These are phyloP conservation scores for Trichoderma sp. DNA, from an alignment of 2,329 filamentous ascomycete genomes.

Conservation along the genomic window DNA sequence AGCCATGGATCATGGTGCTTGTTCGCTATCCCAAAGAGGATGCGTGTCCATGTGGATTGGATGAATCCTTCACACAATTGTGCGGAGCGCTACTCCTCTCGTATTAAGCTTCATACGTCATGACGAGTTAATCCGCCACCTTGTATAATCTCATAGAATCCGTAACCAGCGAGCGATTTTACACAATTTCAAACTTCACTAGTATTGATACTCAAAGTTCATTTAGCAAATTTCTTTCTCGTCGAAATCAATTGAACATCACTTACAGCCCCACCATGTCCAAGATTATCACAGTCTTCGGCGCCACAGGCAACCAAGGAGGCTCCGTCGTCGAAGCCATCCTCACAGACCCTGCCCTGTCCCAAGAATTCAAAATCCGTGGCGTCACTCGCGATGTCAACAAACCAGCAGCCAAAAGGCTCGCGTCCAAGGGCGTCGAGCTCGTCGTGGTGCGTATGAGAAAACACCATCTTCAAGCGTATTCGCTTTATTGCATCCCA, in stretches of 20 bases:
- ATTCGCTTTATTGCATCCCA: too few relatives aligned
- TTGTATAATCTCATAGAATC: not conserved
- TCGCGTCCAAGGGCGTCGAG: slow-evolving; percentile 42
- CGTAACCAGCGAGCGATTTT: not conserved
- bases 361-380: slow-evolving; percentile 43
- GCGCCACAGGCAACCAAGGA: slow-evolving; percentile 49
- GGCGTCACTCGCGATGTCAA: slow-evolving; percentile 46
- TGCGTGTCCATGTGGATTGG: not conserved
- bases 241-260: not conserved
- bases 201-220: not conserved
- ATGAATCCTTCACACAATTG: not conserved
- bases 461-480: too few relatives aligned
- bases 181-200: not conserved
- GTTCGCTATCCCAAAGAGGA: not conserved
- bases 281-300: slow-evolving; percentile 44
- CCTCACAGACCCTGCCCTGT: slow-evolving; percentile 45
- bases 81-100: not conserved
- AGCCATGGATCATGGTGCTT: not conserved
- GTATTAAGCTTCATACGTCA: slow-evolving; percentile 9
- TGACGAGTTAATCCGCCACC: not conserved
- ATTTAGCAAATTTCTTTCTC: not conserved
- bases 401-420: slow-evolving; percentile 38
- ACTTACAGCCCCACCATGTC: slow-evolving; percentile 29
- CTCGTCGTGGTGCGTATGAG: slow-evolving; percentile 37
- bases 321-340: slow-evolving; percentile 45